A percentile compares a stretch with the other conserved stretches of the same genome.
Evolutionary conservation across 1,284 basidiomycete genomes (phyloP).

Genomic region (Ceratobasidium sp.): DNA sequence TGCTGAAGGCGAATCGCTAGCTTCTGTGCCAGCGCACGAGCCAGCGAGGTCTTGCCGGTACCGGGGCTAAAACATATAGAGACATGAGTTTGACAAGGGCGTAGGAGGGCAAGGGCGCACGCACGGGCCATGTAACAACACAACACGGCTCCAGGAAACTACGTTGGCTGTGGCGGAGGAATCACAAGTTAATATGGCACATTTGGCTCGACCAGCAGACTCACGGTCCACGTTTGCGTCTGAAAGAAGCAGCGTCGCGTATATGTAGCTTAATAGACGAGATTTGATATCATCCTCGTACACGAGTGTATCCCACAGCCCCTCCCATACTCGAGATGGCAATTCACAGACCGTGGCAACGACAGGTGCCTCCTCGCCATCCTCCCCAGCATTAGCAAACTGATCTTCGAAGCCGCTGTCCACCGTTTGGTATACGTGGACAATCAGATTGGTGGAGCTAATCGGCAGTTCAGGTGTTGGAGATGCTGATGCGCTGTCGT

Average conservation of each 20-base stretch:
- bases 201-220: constrained; percentile 49
- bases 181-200: not conserved
- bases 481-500: constrained; percentile 55
- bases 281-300: constrained; percentile 90
- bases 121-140: constrained; percentile 88
- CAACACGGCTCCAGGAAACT: constrained; percentile 93
- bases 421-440: constrained; percentile 87
- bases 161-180: constrained; percentile 69
- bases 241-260: constrained; percentile 89
- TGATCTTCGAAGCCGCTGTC: constrained; percentile 77
- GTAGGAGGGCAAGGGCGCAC: constrained; percentile 23
- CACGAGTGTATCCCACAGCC: constrained; percentile 83
- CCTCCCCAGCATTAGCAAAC: constrained; percentile 71
- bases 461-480: constrained; percentile 62
- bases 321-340: constrained; percentile 82
- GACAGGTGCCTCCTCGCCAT: constrained; percentile 75
- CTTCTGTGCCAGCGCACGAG: constrained; percentile 94
- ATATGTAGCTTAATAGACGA: constrained; percentile 89
- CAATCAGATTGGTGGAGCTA: constrained; percentile 62
- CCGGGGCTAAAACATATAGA: constrained; percentile 64
- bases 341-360: constrained; percentile 81
- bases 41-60: constrained; percentile 96
- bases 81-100: not conserved
- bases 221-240: constrained; percentile 86
- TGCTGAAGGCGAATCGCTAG: constrained; percentile 87